A percentile compares a stretch with the other conserved stretches of the same genome.
phyloP scores from a whole-genome alignment of 2,329 filamentous ascomycete species.

The Cytospora chrysosperma region DNA sequence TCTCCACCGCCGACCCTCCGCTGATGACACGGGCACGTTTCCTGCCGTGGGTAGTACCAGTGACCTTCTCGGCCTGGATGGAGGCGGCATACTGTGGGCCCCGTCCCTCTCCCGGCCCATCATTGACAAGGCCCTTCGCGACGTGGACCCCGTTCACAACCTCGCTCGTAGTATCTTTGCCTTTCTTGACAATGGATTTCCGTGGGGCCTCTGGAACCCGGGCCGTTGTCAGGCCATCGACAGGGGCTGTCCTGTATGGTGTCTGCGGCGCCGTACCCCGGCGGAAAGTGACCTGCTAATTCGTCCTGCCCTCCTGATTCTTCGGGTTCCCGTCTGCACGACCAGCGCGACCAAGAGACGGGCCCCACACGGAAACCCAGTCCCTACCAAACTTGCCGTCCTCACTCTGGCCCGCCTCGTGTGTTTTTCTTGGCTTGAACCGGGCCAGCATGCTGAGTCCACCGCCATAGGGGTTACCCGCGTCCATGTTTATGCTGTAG shows the following conservation, averaged over 20 bases:
- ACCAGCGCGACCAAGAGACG: conserved; percentile 25
- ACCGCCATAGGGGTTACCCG: conserved; percentile 36
- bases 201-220: not conserved
- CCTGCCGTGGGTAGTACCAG: too few species aligned
- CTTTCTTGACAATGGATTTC: not conserved
- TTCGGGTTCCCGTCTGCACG: not conserved
- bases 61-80: too few species aligned
- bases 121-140: too few species aligned
- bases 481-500: conserved; percentile 12
- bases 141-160: too few species aligned
- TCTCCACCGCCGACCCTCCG: too few species aligned
- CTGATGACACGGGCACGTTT: too few species aligned
- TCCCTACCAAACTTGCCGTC: conserved; percentile 47
- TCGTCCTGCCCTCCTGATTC: not conserved
- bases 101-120: too few species aligned
- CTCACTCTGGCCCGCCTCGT: conserved; percentile 44
- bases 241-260: not conserved
- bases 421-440: conserved; percentile 51
- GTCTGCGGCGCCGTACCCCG: not conserved
- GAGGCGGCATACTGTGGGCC: too few species aligned
- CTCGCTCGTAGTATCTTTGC: not conserved
- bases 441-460: conserved; percentile 47
- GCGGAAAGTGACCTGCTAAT: not conserved
- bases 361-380: conserved; percentile 55
- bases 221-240: not conserved